A percentile compares a stretch with the other conserved stretches of the same genome.
Conservation (phyloP, 2,329 filamentous ascomycete species). For the Aspergillus sp. region DNA sequence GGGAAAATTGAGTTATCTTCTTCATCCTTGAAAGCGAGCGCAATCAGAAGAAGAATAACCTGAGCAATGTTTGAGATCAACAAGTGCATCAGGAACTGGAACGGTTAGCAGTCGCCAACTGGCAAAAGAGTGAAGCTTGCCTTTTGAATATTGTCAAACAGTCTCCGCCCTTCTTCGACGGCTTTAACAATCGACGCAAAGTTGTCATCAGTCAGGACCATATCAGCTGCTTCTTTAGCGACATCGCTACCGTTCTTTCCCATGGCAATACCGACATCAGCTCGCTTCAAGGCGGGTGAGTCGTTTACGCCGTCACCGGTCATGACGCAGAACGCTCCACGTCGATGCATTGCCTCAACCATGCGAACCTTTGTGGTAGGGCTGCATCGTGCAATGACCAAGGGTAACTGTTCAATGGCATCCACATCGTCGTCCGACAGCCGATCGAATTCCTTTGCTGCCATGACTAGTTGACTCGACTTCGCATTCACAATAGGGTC, state of each 20-base stretch:
- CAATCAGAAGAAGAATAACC: conserved; percentile 78
- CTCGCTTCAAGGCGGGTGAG: conserved; percentile 61
- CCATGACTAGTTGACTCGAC: conserved; percentile 54
- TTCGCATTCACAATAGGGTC: conserved; percentile 44
- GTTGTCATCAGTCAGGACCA: conserved; percentile 57
- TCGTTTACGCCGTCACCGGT: conserved; percentile 66
- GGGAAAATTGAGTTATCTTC: conserved; percentile 78
- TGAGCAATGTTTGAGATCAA: conserved; percentile 82
- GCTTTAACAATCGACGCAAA: conserved; percentile 64
- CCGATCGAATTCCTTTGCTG: conserved; percentile 63
- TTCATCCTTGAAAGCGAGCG: conserved; percentile 77
- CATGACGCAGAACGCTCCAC: conserved; percentile 58
- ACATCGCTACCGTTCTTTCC: conserved; percentile 64
- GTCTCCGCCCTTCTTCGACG: conserved; percentile 63
- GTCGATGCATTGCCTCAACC: conserved; percentile 52
- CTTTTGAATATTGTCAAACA: conserved; percentile 64
- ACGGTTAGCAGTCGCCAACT: conserved; percentile 35
- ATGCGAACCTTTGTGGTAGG: conserved; percentile 60
- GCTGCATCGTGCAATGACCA: conserved; percentile 63
- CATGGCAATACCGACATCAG: conserved; percentile 67
- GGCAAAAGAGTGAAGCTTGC: neutral
- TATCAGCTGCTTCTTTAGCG: conserved; percentile 64
- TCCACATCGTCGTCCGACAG: conserved; percentile 56
- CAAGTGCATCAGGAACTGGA: conserved; percentile 72
- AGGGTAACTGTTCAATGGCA: conserved; percentile 56